These are phyloP conservation scores for Quercus aquifolioides DNA, from an alignment of 306 rosid species.

Conservation along the genomic window DNA sequence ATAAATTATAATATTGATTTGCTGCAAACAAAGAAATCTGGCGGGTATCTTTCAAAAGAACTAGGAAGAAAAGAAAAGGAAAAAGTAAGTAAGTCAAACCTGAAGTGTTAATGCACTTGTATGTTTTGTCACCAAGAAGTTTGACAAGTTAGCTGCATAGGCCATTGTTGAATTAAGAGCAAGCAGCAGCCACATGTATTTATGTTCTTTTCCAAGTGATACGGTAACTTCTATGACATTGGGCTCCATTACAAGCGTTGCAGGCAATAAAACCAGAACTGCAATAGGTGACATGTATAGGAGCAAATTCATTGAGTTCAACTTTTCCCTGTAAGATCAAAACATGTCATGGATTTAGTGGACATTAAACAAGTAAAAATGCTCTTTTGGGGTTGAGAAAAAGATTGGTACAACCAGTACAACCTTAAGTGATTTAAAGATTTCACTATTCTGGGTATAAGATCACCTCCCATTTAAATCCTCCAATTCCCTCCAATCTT, in stretches of 20 bases:
- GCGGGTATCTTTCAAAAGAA: not conserved
- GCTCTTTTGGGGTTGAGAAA: not conserved
- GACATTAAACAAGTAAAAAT: not conserved
- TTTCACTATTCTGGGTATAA: too few relatives aligned
- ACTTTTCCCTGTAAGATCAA: constrained; percentile 70
- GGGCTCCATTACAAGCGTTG: constrained; percentile 91
- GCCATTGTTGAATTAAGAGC: constrained; percentile 77
- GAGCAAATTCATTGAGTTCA: constrained; percentile 95
- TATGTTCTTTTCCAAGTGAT: constrained; percentile 69
- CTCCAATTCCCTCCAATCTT: too few relatives aligned
- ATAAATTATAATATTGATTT: not conserved
- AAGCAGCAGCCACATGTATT: constrained; percentile 86
- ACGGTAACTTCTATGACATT: constrained; percentile 58
- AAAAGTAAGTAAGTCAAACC: constrained; percentile 41
- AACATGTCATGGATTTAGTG: constrained; percentile 16
- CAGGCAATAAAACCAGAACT: constrained; percentile 70
- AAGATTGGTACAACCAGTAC: not conserved
- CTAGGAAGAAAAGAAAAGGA: not conserved
- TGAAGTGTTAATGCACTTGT: constrained; percentile 95
- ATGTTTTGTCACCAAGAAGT: constrained; percentile 97
- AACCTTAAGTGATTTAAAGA: not conserved
- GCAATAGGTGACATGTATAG: constrained; percentile 96
- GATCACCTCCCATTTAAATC: too few relatives aligned
- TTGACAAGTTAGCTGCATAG: constrained; percentile 83
- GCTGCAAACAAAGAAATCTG: not conserved